Conservation (phyloP, 257 asterid genomes). For the Parsonsia alboflavescens region DNA sequence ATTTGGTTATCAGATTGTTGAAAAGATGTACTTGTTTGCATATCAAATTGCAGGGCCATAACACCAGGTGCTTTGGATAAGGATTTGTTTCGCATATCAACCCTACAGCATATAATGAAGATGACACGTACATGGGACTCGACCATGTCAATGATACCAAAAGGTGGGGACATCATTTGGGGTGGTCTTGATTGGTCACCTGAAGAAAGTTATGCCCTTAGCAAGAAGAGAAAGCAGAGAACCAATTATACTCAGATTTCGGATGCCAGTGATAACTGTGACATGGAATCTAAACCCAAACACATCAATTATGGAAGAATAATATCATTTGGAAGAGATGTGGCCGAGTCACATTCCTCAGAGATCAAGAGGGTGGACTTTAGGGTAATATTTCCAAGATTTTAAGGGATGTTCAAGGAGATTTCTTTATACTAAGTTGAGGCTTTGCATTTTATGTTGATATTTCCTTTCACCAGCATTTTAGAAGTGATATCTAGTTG, state of each 20-base stretch:
- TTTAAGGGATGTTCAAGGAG: neutral
- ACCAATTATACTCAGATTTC: slow-evolving; percentile 33
- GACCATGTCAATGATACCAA: slow-evolving; percentile 92
- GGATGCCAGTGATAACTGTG: slow-evolving; percentile 23
- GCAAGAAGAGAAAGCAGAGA: slow-evolving; percentile 35
- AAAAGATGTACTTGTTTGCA: slow-evolving; percentile 24
- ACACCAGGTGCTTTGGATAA: slow-evolving; percentile 20
- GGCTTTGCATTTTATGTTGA: neutral
- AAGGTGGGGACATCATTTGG: slow-evolving; percentile 92
- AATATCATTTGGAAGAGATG: slow-evolving; percentile 71
- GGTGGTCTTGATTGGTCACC: slow-evolving; percentile 95
- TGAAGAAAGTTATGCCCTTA: slow-evolving; percentile 54
- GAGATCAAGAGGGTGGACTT: slow-evolving; percentile 66
- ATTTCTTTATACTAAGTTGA: neutral
- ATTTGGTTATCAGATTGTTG: neutral
- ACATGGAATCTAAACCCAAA: slow-evolving; percentile 27
- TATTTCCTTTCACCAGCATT: neutral
- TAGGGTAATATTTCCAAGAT: slow-evolving; percentile 43
- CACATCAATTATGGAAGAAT: slow-evolving; percentile 59
- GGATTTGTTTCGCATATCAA: slow-evolving; percentile 55
- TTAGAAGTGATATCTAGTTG: neutral
- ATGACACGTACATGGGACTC: slow-evolving; percentile 98
- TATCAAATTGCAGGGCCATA: slow-evolving; percentile 40
- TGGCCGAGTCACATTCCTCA: slow-evolving; percentile 51
- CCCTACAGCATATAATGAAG: slow-evolving; percentile 79